phyloP scores from a whole-genome alignment of 352 stramenopile species.

The Thalassiosira oceanica region DNA sequence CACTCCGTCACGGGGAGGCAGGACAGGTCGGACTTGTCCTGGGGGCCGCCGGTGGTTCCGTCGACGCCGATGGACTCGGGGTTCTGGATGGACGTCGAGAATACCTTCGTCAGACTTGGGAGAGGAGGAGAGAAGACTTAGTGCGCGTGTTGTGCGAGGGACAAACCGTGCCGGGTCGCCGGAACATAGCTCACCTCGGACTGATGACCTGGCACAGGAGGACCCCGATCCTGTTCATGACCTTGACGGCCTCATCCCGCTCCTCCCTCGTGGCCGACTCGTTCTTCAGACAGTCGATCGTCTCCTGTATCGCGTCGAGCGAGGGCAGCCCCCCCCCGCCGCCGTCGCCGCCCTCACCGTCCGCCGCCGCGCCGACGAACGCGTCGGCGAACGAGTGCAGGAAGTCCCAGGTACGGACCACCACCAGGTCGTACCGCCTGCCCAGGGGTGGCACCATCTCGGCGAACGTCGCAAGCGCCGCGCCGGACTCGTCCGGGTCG shows the following conservation, averaged over 20 bases:
- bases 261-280: slow-evolving; percentile 24
- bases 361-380: slow-evolving; percentile 36
- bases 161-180: not conserved
- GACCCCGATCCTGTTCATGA: slow-evolving; percentile 68
- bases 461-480: slow-evolving; percentile 19
- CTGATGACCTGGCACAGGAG: slow-evolving; percentile 70
- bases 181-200: slow-evolving; percentile 17
- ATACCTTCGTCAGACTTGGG: slow-evolving; percentile 45
- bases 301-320: slow-evolving; percentile 71
- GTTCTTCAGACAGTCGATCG: slow-evolving; percentile 61
- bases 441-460: slow-evolving; percentile 60
- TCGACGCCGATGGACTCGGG: slow-evolving; percentile 33
- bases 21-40: slow-evolving; percentile 33
- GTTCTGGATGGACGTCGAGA: slow-evolving; percentile 36
- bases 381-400: slow-evolving; percentile 72
- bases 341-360: slow-evolving; percentile 35
- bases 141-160: not conserved
- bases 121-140: not conserved
- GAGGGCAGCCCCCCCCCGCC: too few relatives aligned
- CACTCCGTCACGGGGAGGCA: slow-evolving; percentile 69
- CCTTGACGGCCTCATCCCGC: slow-evolving; percentile 41
- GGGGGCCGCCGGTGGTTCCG: slow-evolving; percentile 22
- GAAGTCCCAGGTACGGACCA: slow-evolving; percentile 80
- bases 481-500: slow-evolving; percentile 23
- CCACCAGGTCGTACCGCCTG: slow-evolving; percentile 68